These are phyloP conservation scores for Elsinoe batatas DNA, from an alignment of 2,329 filamentous ascomycete genomes.

Conservation along the genomic window DNA sequence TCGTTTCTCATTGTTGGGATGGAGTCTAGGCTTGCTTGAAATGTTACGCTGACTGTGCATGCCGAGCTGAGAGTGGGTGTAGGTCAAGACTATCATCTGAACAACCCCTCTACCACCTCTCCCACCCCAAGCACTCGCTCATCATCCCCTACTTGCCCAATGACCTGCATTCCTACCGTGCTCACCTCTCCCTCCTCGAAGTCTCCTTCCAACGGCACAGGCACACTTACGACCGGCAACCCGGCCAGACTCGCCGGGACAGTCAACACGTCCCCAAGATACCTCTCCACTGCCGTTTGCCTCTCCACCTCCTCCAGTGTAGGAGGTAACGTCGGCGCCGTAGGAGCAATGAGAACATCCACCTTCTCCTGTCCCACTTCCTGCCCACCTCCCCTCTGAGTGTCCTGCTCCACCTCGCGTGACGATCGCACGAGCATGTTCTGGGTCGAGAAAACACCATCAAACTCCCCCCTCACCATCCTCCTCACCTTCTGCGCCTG, in stretches of 20 bases:
- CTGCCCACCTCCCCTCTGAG: slow-evolving; percentile 11
- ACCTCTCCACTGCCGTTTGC: slow-evolving; percentile 57
- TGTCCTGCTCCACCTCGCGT: slow-evolving; percentile 17
- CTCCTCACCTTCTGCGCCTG: slow-evolving; percentile 82
- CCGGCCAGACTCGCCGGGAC: slow-evolving; percentile 90
- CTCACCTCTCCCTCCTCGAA: slow-evolving; percentile 21
- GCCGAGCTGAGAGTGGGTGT: too few species aligned
- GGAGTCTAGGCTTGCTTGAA: too few species aligned
- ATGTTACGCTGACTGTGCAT: too few species aligned
- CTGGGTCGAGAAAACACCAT: slow-evolving; percentile 58
- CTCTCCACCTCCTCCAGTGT: slow-evolving; percentile 47
- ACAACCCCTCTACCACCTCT: slow-evolving; percentile 32
- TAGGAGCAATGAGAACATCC: slow-evolving; percentile 81
- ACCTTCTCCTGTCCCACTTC: slow-evolving; percentile 52
- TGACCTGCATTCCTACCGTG: slow-evolving; percentile 58
- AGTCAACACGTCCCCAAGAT: slow-evolving; percentile 91
- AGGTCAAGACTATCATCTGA: background rate
- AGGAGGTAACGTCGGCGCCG: slow-evolving; percentile 68
- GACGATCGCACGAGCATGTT: slow-evolving; percentile 52
- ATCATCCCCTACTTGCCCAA: slow-evolving; percentile 76
- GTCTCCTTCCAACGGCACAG: slow-evolving; percentile 39
- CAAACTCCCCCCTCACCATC: slow-evolving; percentile 77
- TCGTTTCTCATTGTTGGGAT: too few species aligned
- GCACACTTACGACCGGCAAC: slow-evolving; percentile 77
- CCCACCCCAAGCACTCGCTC: slow-evolving; percentile 51